Percentiles rank a stretch among this genome's conserved stretches.
Conservation (phyloP, 2,329 filamentous ascomycete genomes). For the Diplodia corticola region DNA sequence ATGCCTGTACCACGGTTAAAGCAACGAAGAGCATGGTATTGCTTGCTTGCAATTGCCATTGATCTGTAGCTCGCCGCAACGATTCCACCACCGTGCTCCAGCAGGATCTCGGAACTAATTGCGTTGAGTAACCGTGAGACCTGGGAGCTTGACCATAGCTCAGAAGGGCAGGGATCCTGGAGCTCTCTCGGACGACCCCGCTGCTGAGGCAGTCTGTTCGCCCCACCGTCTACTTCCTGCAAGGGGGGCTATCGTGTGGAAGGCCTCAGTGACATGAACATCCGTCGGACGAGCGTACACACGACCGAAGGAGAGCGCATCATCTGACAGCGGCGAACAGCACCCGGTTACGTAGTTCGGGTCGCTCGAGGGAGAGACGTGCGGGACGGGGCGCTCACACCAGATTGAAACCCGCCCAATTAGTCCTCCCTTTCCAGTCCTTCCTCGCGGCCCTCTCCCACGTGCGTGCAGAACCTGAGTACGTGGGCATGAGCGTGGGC, state of each 20-base stretch:
- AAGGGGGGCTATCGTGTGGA: neutral
- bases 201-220: neutral
- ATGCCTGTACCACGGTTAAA: neutral
- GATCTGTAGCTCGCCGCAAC: neutral
- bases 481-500: neutral
- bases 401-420: neutral
- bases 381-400: neutral
- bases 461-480: neutral
- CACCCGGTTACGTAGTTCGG: neutral
- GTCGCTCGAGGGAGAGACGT: neutral
- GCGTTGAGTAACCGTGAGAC: neutral
- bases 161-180: neutral
- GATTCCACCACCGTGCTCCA: neutral
- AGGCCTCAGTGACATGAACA: neutral
- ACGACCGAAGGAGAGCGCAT: neutral
- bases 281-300: neutral
- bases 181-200: neutral
- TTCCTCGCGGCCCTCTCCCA: neutral
- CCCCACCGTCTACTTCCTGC: too few relatives aligned
- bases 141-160: neutral
- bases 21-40: neutral
- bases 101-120: neutral
- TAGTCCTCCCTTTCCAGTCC: neutral
- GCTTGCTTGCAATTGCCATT: neutral
- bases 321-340: too few relatives aligned